A percentile compares a stretch with the other conserved stretches of the same genome.
These are phyloP conservation scores for Brassica hybrid DNA, from an alignment of 441 rosid genomes.

Conservation along the genomic window DNA sequence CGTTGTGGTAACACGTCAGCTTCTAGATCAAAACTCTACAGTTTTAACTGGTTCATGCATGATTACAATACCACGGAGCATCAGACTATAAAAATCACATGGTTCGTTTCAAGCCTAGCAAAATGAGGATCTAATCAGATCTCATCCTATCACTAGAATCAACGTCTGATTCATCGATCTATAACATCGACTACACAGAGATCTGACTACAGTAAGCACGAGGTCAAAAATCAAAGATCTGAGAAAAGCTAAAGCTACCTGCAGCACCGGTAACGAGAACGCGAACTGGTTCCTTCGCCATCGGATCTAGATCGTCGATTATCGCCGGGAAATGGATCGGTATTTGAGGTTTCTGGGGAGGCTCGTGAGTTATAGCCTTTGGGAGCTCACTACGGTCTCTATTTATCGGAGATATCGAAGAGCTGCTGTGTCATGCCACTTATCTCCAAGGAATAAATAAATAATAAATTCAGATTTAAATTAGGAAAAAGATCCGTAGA, in stretches of 20 bases:
- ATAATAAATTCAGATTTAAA: neutral
- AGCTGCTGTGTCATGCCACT: conserved; percentile 30
- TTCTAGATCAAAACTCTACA: conserved; percentile 2
- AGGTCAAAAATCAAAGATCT: conserved; percentile 5
- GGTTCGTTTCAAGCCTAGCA: too few species aligned
- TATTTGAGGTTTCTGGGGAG: neutral
- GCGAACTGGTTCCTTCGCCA: conserved; percentile 50
- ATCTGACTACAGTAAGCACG: conserved; percentile 6
- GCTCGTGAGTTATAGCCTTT: neutral
- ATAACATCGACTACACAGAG: conserved; percentile 3
- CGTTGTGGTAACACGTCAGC: conserved; percentile 1
- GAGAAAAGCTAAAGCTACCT: conserved; percentile 30
- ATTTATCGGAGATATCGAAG: conserved; percentile 22
- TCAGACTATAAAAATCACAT: neutral
- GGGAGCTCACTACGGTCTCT: conserved; percentile 36
- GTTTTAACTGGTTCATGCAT: neutral
- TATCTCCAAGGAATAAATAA: conserved; percentile 34
- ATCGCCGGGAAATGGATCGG: conserved; percentile 35
- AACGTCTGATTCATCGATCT: neutral
- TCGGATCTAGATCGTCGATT: conserved; percentile 40
- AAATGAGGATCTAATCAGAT: conserved; percentile 19
- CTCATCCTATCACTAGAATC: neutral
- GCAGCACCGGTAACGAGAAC: conserved; percentile 50
- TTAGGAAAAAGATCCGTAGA: neutral
- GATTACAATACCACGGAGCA: too few species aligned